Evolutionary conservation across 1,139 yeast species (phyloP).

Genomic region (Magnusiomyces paraingens): DNA sequence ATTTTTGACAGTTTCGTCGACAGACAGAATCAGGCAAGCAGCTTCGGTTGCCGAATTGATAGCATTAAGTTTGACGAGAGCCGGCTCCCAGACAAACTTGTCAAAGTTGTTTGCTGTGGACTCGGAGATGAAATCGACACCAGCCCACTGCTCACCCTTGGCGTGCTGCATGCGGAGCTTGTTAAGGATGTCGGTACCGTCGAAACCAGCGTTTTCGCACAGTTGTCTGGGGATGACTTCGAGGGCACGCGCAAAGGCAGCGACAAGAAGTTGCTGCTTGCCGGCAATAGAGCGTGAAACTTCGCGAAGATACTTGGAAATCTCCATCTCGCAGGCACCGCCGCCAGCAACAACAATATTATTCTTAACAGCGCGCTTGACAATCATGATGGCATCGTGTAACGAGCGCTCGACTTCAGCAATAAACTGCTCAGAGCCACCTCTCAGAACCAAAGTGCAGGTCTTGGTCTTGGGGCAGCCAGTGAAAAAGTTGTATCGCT

Average conservation of each 20-base stretch:
- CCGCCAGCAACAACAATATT: constrained; percentile 94
- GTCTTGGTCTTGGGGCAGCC: constrained; percentile 93
- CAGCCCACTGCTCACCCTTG: constrained; percentile 85
- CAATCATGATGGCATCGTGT: constrained; percentile 98
- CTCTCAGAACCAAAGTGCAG: constrained; percentile 87
- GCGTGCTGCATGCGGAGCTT: constrained; percentile 90
- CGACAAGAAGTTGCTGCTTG: constrained; percentile 85
- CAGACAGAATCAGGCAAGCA: constrained; percentile 81
- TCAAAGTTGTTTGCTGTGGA: constrained; percentile 75
- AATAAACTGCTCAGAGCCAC: constrained; percentile 98
- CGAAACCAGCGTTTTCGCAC: constrained; percentile 97
- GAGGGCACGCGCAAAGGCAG: constrained; percentile 88
- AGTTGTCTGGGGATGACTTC: constrained; percentile 96
- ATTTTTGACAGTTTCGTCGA: constrained; percentile 91
- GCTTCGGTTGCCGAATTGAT: constrained; percentile 96
- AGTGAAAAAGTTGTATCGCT: constrained; percentile 83
- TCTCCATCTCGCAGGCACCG: constrained; percentile 98
- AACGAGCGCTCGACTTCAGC: constrained; percentile 97
- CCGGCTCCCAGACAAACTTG: constrained; percentile 95
- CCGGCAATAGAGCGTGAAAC: constrained; percentile 86
- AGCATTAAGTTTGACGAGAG: constrained; percentile 91
- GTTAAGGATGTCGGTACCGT: constrained; percentile 87
- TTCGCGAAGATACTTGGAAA: constrained; percentile 82
- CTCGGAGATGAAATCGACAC: constrained; percentile 86
- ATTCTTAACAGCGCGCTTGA: constrained; percentile 86